Conservation (phyloP, 2,329 filamentous ascomycete genomes). For the Colletotrichum siamense region DNA sequence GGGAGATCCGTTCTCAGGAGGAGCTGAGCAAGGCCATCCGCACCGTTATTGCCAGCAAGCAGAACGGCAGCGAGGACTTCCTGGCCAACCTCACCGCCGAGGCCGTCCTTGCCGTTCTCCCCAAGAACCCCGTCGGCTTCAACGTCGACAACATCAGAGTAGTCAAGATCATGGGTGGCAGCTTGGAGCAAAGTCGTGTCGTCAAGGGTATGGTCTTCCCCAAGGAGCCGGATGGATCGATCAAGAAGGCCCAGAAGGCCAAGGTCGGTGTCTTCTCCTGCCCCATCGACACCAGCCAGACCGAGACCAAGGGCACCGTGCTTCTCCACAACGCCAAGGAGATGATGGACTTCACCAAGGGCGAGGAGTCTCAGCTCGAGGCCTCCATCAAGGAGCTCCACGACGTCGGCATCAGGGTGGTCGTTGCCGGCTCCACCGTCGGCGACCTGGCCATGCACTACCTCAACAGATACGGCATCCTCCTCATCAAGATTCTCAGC, state of each 20-base stretch:
- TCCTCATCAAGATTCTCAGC: constrained; percentile 95
- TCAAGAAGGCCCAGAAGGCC: constrained; percentile 91
- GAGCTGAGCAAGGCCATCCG: constrained; percentile 95
- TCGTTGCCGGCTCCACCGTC: constrained; percentile 91
- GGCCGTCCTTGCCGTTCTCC: constrained; percentile 83
- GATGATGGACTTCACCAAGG: constrained; percentile 98
- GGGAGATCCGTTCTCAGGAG: constrained; percentile 78
- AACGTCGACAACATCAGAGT: constrained; percentile 99
- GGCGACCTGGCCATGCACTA: constrained; percentile 94
- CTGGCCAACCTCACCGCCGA: constrained; percentile 88
- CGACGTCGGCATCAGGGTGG: constrained; percentile 89
- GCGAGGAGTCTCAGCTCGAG: constrained; percentile 93
- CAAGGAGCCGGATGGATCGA: constrained; percentile 87
- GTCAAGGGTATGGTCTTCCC: constrained; percentile 99
- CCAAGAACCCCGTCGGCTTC: constrained; percentile 95
- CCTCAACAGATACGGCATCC: constrained; percentile 94
- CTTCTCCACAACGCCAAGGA: constrained; percentile 96
- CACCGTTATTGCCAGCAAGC: constrained; percentile 96
- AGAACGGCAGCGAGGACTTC: constrained; percentile 90
- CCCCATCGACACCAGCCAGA: constrained; percentile 93
- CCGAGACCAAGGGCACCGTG: constrained; percentile 98
- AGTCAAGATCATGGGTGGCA: constrained; percentile 99
- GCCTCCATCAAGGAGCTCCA: constrained; percentile 91
- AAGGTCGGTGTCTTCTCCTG: constrained; percentile 98
- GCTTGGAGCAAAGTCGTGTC: constrained; percentile 90